These are phyloP conservation scores for Houttuynia cordata DNA, from an alignment of 164 flowering plant genomes.

Conservation along the genomic window DNA sequence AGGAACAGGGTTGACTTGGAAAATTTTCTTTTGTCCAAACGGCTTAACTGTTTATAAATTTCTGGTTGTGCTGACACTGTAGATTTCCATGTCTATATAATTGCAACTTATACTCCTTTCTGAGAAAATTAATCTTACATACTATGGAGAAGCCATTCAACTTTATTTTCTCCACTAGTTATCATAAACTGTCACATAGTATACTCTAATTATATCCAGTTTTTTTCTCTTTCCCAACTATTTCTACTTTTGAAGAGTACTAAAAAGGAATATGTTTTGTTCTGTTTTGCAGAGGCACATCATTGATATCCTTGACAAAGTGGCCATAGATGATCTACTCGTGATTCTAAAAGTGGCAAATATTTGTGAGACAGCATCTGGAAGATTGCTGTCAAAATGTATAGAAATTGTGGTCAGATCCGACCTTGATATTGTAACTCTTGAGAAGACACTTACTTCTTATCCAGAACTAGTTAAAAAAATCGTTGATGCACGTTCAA, in stretches of 20 bases:
- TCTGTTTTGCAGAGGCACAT: constrained; percentile 44
- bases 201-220: not conserved
- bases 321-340: constrained; percentile 49
- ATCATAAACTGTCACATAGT: too few species aligned
- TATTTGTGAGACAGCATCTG: constrained; percentile 46
- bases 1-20: too few species aligned
- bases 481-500: constrained; percentile 36
- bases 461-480: constrained; percentile 16
- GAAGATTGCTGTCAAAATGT: constrained; percentile 37
- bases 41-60: too few species aligned
- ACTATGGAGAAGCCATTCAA: too few species aligned
- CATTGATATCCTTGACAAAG: constrained; percentile 61
- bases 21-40: too few species aligned
- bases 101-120: too few species aligned
- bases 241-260: not conserved
- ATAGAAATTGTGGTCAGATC: constrained; percentile 42
- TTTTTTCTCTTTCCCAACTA: not conserved
- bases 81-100: too few species aligned
- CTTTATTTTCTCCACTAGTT: too few species aligned
- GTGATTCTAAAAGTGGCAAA: constrained; percentile 58
- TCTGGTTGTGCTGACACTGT: too few species aligned
- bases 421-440: constrained; percentile 56
- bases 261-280: not conserved
- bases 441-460: constrained; percentile 51
- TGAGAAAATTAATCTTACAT: too few species aligned